Evolutionary conservation across 2,329 filamentous ascomycete species (phyloP).

Genomic region (Trichophyton schoenleinii): DNA sequence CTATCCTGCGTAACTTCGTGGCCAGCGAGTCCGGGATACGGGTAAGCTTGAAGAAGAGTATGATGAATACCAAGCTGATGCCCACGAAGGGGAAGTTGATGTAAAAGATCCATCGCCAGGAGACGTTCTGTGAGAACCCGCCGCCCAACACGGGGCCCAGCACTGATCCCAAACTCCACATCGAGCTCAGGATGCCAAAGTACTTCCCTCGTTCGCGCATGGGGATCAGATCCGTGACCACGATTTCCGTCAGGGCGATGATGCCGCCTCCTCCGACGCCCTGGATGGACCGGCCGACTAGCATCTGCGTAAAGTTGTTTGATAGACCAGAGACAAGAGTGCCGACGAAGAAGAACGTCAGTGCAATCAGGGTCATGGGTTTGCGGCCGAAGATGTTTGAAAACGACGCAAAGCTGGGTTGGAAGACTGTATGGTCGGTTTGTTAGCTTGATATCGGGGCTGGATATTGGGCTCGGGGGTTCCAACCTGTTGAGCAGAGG

Average conservation of each 20-base stretch:
- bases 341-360: slow-evolving; percentile 35
- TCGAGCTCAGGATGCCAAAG: slow-evolving; percentile 28
- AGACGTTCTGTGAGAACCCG: slow-evolving; percentile 27
- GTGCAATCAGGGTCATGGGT: slow-evolving; percentile 27
- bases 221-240: slow-evolving; percentile 35
- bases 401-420: slow-evolving; percentile 38
- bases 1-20: slow-evolving; percentile 43
- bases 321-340: slow-evolving; percentile 33
- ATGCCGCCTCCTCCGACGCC: slow-evolving; percentile 36
- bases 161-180: slow-evolving; percentile 31
- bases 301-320: slow-evolving; percentile 33
- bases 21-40: slow-evolving; percentile 36
- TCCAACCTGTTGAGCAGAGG: slow-evolving; percentile 43
- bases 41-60: slow-evolving; percentile 43
- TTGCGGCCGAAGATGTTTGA: slow-evolving; percentile 39
- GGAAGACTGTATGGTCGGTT: slow-evolving; percentile 29
- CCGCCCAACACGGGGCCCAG: slow-evolving; percentile 33
- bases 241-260: slow-evolving; percentile 32
- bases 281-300: slow-evolving; percentile 35
- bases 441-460: background rate
- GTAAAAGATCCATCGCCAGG: slow-evolving; percentile 51
- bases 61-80: slow-evolving; percentile 36
- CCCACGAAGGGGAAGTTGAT: slow-evolving; percentile 48
- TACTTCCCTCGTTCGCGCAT: slow-evolving; percentile 29
- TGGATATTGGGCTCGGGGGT: background rate